These are phyloP conservation scores for Chamaecyparis obtusa DNA, from an alignment of 75 land plant species.

Conservation along the genomic window DNA sequence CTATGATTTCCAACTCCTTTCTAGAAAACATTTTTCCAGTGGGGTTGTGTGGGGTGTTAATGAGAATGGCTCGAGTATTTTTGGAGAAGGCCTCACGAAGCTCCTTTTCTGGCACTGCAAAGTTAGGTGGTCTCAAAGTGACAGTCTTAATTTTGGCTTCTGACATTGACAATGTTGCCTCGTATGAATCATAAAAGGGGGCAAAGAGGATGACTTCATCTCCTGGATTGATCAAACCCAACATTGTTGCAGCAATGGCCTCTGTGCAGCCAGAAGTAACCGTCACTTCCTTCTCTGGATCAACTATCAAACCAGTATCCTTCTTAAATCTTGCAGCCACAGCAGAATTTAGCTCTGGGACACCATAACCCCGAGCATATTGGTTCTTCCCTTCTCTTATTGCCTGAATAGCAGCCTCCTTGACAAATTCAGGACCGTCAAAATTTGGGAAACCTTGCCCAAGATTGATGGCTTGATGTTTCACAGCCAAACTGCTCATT, in stretches of 20 bases:
- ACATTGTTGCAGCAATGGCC: slow-evolving; percentile 93
- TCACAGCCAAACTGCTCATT: slow-evolving; percentile 84
- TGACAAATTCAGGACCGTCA: slow-evolving; percentile 96
- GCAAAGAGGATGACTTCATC: slow-evolving; percentile 95
- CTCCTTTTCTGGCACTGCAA: slow-evolving; percentile 85
- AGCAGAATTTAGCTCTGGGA: slow-evolving; percentile 81
- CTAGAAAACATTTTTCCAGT: slow-evolving; percentile 96
- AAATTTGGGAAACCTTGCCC: slow-evolving; percentile 99
- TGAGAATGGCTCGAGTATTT: slow-evolving; percentile 81
- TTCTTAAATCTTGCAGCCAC: slow-evolving; percentile 77
- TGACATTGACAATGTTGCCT: slow-evolving; percentile 88
- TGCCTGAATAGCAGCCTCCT: slow-evolving; percentile 94
- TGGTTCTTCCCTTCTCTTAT: slow-evolving; percentile 90
- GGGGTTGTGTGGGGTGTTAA: slow-evolving; percentile 97
- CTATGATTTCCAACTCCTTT: slow-evolving; percentile 82
- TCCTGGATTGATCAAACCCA: slow-evolving; percentile 91
- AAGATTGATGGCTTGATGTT: slow-evolving; percentile 88
- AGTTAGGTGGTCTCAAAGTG: slow-evolving; percentile 83
- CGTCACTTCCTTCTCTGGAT: slow-evolving; percentile 95
- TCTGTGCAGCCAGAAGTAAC: slow-evolving; percentile 98
- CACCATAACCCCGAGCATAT: slow-evolving; percentile 92
- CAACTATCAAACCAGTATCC: slow-evolving; percentile 76
- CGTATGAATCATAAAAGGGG: slow-evolving; percentile 94
- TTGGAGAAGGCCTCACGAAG: slow-evolving; percentile 63
- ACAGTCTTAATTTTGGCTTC: slow-evolving; percentile 78